Conservation (phyloP, 2,329 filamentous ascomycete species). For the Ophiosphaerella herpotricha region DNA sequence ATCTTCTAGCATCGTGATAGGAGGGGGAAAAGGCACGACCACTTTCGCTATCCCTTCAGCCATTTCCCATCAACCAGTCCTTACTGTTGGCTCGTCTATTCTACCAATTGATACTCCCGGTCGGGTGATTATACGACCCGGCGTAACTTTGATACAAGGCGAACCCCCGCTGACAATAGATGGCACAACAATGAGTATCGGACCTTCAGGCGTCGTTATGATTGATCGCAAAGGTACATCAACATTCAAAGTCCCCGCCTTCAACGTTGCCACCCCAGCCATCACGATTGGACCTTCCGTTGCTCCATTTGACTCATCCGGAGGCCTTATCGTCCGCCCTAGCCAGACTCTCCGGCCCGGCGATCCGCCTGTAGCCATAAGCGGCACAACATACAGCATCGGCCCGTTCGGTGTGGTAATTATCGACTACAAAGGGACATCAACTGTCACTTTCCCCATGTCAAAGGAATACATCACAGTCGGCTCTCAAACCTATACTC, state of each 20-base stretch:
- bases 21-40: slow-evolving; percentile 1
- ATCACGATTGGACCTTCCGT: slow-evolving; percentile 4
- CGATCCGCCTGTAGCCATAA: slow-evolving; percentile 12
- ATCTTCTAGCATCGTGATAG: slow-evolving; percentile 8
- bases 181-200: slow-evolving; percentile 17
- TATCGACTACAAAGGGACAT: neutral
- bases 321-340: slow-evolving; percentile 8
- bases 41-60: slow-evolving; percentile 5
- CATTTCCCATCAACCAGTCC: slow-evolving; percentile 1
- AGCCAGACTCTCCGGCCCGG: slow-evolving; percentile 13
- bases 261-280: neutral
- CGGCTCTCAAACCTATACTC: slow-evolving; percentile 2
- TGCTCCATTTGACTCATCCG: slow-evolving; percentile 1
- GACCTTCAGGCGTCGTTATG: slow-evolving; percentile 11
- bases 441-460: slow-evolving; percentile 6
- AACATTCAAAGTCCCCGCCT: slow-evolving; percentile 1
- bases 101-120: slow-evolving; percentile 14
- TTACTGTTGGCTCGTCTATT: slow-evolving; percentile 19
- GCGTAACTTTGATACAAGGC: slow-evolving; percentile 13
- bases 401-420: slow-evolving; percentile 9
- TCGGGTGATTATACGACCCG: slow-evolving; percentile 17
- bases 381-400: slow-evolving; percentile 12
- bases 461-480: slow-evolving; percentile 7
- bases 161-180: slow-evolving; percentile 10
- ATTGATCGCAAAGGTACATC: neutral